Base-by-base conservation (phyloP, 179 eudicot genomes). In the Nepenthes alata region DNA sequence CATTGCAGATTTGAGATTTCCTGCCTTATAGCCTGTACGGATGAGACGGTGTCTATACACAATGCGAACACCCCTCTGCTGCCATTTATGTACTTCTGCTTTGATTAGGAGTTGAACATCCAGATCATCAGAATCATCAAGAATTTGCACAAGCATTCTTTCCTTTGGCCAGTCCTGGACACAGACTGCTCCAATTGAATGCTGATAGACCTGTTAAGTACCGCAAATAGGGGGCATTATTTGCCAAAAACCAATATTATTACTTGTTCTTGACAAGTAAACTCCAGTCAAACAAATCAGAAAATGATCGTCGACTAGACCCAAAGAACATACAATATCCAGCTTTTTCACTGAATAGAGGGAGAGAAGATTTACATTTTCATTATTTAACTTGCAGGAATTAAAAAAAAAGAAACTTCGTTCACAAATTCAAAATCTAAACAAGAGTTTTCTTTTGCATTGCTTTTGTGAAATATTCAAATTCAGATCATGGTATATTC, bases 21-120 rank as follows among this genome's bases (percentile, higher is more conserved):
- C 97, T 48, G 97, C 95, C 74, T 90, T 90, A 61, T 90, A 90
- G 58, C 97, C 97, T 11, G 97, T 88, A 54, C 97, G 88, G 58
- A 83, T 72, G 63, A 88, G 90, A 53, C 97, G 95, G 63, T 90
- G 97, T 70, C 95, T 88, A 49, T 90, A 90, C 39, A 90, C 48
- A 61, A 90, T 88, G 59, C 35, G 82, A 48, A 85, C 84, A 63
- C 97, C 97, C 74, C 83, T 84, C 39, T 82, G 97, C 65, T 90
- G 90, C 95, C 95, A 90, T 68, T 83, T 90, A 48, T 76, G 81
- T 52, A 84, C 93, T 79, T 90, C 97, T 60, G 90, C 79, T 75
- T 85, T 81, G 66, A 90, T 85, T 50, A 90, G 85, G 59, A 41
- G 73, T 72, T 88, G 97, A 66, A 80, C 86, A 68, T 83, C 83